Percentiles rank a stretch among this genome's conserved stretches.
phyloP scores from a whole-genome alignment of 1,284 basidiomycete species.

The Ganoderma lingzhi region DNA sequence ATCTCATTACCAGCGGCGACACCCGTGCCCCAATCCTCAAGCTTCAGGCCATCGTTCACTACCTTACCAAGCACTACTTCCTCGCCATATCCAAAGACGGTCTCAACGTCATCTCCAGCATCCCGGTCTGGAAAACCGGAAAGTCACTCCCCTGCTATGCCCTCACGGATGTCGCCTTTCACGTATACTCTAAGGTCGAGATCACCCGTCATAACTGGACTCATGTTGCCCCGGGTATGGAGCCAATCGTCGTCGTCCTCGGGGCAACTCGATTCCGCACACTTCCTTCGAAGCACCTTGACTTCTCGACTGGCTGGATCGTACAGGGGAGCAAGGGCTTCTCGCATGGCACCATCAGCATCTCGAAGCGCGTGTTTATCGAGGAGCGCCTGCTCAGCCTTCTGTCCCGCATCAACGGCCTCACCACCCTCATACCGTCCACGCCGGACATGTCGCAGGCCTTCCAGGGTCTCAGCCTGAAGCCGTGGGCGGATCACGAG shows the following conservation, averaged over 20 bases:
- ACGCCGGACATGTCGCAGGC: conserved; percentile 39
- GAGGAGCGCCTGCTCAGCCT: conserved; percentile 39
- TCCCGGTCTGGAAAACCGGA: conserved; percentile 40
- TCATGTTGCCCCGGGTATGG: conserved; percentile 28
- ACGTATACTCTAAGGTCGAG: conserved; percentile 38
- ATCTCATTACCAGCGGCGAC: conserved; percentile 33
- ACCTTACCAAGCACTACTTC: conserved; percentile 44
- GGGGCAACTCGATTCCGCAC: conserved; percentile 40
- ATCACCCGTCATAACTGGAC: conserved; percentile 36
- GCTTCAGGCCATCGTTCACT: conserved; percentile 41
- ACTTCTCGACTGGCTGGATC: conserved; percentile 38
- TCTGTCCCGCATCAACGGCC: conserved; percentile 41
- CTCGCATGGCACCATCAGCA: conserved; percentile 42
- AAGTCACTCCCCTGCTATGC: conserved; percentile 34
- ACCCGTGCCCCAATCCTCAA: conserved; percentile 36
- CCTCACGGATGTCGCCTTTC: conserved; percentile 41
- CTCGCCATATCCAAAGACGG: conserved; percentile 34
- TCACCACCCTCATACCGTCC: conserved; percentile 43
- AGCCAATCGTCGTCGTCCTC: conserved; percentile 40
- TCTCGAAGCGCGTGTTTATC: conserved; percentile 41
- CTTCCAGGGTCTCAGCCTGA: conserved; percentile 39
- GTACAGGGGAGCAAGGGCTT: conserved; percentile 30
- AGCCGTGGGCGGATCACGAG: conserved; percentile 40
- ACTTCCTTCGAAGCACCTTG: conserved; percentile 34
- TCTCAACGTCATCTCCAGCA: conserved; percentile 42